A percentile compares a stretch with the other conserved stretches of the same genome.
Conservation (phyloP, 1,139 yeast species). For the Kodamaea derodonti region DNA sequence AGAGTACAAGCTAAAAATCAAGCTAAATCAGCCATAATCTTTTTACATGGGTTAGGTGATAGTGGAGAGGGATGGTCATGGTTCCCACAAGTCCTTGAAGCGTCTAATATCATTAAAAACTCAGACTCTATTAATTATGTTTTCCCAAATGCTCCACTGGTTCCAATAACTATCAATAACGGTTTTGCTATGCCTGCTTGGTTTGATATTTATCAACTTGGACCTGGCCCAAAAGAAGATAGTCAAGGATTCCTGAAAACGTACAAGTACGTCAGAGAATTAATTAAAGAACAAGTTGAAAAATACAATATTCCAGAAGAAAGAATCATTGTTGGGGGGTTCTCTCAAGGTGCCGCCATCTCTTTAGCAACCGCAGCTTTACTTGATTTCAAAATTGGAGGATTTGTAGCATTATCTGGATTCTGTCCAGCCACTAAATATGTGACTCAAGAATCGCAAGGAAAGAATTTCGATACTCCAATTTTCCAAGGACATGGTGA, state of each 20-base stretch:
- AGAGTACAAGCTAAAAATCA: slow-evolving; percentile 20
- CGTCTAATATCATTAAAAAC: slow-evolving; percentile 39
- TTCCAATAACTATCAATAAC: slow-evolving; percentile 64
- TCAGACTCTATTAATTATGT: slow-evolving; percentile 67
- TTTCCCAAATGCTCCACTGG: slow-evolving; percentile 83
- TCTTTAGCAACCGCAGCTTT: slow-evolving; percentile 52
- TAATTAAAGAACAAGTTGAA: slow-evolving; percentile 61
- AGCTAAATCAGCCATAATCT: slow-evolving; percentile 59
- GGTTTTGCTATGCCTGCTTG: slow-evolving; percentile 77
- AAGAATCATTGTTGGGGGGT: slow-evolving; percentile 83
- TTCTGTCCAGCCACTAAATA: slow-evolving; percentile 56
- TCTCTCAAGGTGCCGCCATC: slow-evolving; percentile 90
- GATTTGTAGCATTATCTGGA: slow-evolving; percentile 75
- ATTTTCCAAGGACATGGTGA: slow-evolving; percentile 89
- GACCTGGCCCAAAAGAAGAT: slow-evolving; percentile 51
- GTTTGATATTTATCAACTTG: slow-evolving; percentile 72
- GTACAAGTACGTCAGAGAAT: slow-evolving; percentile 46
- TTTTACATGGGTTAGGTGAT: slow-evolving; percentile 91
- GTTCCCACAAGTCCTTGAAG: slow-evolving; percentile 50
- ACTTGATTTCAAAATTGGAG: slow-evolving; percentile 66
- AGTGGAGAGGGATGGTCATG: slow-evolving; percentile 87
- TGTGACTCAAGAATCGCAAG: slow-evolving; percentile 23
- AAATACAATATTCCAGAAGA: slow-evolving; percentile 60
- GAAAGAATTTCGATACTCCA: slow-evolving; percentile 61
- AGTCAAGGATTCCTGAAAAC: slow-evolving; percentile 59